These are phyloP conservation scores for Fusarium equiseti DNA, from an alignment of 2,329 filamentous ascomycete genomes.

Conservation along the genomic window DNA sequence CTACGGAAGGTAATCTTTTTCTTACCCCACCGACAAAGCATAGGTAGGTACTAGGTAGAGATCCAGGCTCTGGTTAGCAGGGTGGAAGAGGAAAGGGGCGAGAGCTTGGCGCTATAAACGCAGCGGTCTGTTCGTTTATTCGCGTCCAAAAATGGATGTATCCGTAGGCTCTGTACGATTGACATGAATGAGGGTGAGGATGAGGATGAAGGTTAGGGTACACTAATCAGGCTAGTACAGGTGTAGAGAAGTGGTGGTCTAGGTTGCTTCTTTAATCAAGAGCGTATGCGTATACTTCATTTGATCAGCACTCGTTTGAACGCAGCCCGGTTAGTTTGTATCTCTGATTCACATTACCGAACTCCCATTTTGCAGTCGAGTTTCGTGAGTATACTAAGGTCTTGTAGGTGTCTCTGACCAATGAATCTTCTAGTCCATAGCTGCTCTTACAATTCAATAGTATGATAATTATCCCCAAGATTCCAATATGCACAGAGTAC, in stretches of 20 bases:
- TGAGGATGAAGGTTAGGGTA: background rate
- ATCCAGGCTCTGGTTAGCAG: constrained; percentile 4
- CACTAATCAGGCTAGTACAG: background rate
- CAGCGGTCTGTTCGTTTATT: background rate
- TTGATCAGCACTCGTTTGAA: background rate
- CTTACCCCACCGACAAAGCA: constrained; percentile 24
- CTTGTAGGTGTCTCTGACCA: background rate
- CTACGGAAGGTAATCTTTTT: background rate
- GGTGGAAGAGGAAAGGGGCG: constrained; percentile 24
- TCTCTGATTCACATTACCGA: background rate
- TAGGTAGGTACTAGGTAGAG: background rate
- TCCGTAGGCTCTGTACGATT: background rate
- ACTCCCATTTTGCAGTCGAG: background rate
- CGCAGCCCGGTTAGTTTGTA: background rate
- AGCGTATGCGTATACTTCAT: background rate
- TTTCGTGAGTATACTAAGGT: background rate
- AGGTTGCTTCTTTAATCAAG: background rate
- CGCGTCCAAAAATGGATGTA: background rate
- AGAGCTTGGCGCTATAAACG: background rate
- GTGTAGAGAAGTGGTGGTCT: background rate
- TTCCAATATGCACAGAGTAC: background rate
- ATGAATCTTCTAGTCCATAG: background rate
- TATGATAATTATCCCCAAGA: background rate
- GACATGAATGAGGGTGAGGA: background rate
- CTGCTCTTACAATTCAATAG: background rate